These are phyloP conservation scores for Heritiera fomes DNA, from an alignment of 345 rosid genomes.

Conservation along the genomic window DNA sequence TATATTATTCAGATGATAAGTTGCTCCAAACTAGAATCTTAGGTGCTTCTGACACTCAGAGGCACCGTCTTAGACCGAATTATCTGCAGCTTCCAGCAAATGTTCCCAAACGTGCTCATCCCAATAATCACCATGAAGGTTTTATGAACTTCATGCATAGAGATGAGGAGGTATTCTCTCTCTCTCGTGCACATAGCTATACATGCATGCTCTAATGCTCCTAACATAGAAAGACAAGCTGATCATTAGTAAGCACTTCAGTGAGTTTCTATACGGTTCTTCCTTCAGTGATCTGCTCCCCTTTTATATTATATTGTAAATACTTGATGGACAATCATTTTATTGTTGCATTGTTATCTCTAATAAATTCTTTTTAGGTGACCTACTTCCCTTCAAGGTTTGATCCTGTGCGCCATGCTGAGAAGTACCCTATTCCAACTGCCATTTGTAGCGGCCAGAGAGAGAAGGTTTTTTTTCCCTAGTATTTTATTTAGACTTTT, in stretches of 20 bases:
- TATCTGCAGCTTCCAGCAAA: constrained; percentile 90
- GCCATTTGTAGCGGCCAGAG: constrained; percentile 61
- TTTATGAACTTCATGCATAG: constrained; percentile 89
- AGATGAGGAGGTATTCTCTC: constrained; percentile 70
- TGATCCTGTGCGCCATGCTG: constrained; percentile 80
- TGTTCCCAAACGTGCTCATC: constrained; percentile 92
- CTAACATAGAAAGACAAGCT: background rate
- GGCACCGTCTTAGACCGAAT: constrained; percentile 97
- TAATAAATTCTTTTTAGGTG: constrained; percentile 42
- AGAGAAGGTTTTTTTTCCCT: constrained; percentile 56
- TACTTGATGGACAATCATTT: background rate
- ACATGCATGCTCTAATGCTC: background rate
- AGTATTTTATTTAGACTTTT: background rate
- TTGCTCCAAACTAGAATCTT: constrained; percentile 82
- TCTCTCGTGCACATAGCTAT: background rate
- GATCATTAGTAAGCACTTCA: background rate
- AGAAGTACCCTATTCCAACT: constrained; percentile 58
- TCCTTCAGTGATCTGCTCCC: background rate
- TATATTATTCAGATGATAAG: constrained; percentile 83
- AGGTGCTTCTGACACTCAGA: constrained; percentile 93
- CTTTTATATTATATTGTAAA: background rate
- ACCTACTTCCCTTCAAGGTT: constrained; percentile 92
- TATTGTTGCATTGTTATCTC: background rate
- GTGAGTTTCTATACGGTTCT: background rate
- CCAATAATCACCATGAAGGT: constrained; percentile 94